Evolutionary conservation across 345 rosid genomes (phyloP), one percentile per base, ranked within the genome.

Genomic region (Citrus maxima): DNA sequence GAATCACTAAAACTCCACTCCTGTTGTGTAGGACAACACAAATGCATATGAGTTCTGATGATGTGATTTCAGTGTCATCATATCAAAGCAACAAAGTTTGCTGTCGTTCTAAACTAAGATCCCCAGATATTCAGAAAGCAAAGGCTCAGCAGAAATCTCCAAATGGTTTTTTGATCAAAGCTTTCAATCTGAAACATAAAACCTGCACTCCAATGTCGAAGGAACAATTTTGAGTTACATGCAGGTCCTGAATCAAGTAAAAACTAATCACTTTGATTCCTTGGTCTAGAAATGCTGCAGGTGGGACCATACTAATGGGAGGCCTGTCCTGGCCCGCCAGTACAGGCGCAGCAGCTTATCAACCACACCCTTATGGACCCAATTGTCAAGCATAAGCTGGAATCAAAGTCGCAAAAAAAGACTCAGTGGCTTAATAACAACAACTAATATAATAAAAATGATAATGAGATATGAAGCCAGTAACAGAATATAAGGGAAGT

Each of bases 391-490:
- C 77, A 76, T 58, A 60, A 32, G 66, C 58, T 46, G 77, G 77
- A 64, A 60, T 38, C 75, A 25, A 77, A 75, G 81, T 63, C 78
- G 80, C 72, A 68, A 59, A 79, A 65, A 76, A 22, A 10, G 37
- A 37, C 79, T 79, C 32, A 76, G 61, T 37, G 86, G 81, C 85
- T 62, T 5, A 32, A 51, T 69, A 85, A 81, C 84, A 78, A 78
- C 85, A 78, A 76, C 85, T 78, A n/a, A 69, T 63, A 76, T 67
- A 54, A 81, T 54, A 19, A 73, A 18, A 65, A 65, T 5, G 81
- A 80, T 63, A 58, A 62, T 18, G 77, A 85, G 30, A 76, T 67
- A 76, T 69, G 64, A 54, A 78, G 67, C 71, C 34, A 73, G 37
- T 67, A 70, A 74, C 35, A 68, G 80, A 79, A 80, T 69, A 55